Evolutionary conservation across 352 stramenopile species (phyloP), one percentile per base, ranked within the genome.

Genomic region (Globisporangium solare): DNA sequence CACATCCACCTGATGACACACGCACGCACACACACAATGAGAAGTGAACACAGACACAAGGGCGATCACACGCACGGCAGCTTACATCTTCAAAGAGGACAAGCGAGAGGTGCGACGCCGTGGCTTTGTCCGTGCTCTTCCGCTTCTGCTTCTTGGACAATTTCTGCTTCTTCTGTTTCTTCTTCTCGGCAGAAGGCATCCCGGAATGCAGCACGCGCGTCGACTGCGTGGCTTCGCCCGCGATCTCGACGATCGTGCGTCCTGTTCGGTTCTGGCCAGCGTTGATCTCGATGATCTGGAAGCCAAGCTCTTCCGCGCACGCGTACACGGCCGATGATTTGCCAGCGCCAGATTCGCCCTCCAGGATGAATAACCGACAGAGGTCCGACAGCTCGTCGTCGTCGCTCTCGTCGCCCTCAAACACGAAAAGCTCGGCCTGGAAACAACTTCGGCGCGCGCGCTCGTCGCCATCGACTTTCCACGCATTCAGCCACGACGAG

Each of bases 251-350:
- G 35, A 94, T 64, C 14, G 71, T 75, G 43, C 86, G 84, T 14
- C 84, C 82, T 0, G 78, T 83, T 2, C 84, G 84, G 48, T 76
- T 79, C 52, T 92, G 83, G 27, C 78, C 79, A 0, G 84, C 84
- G 49, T 94, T 92, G 62, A 94, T 92, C 56, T 94, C 84, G 45
- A 94, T 89, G 31, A 94, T 82, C 54, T 94, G 64, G 58, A 86
- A 94, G 8, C 84, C 84, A 18, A 92, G 63, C 57, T 92, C 84
- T 57, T 88, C 78, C 0, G 84, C 82, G 21, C 84, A 94, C 1
- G 82, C 84, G 46, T 89, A 91, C 10, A 92, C 82, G 1, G 77
- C 73, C n/a, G 79, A 77, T 5, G 82, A 92, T 62, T 94, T 94
- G 47, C 84, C 84, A 3, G 76, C 65, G 22, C 82, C 80, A 7